A percentile compares a stretch with the other conserved stretches of the same genome.
Evolutionary conservation across 2,329 filamentous ascomycete genomes (phyloP).

Genomic region (Alternaria alternata): DNA sequence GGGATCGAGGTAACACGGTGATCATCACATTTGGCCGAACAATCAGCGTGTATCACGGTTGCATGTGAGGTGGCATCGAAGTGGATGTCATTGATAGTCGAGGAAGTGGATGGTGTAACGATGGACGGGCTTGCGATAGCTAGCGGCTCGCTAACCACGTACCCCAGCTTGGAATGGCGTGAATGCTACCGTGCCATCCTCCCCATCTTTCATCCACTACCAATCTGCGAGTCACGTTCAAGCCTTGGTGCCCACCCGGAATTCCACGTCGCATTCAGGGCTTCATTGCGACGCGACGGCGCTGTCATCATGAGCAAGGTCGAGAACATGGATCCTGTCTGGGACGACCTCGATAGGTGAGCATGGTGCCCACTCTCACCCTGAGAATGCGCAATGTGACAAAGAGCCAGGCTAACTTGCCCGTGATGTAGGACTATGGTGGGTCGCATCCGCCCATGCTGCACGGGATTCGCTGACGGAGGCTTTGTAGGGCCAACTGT

Average conservation of each 20-base stretch:
- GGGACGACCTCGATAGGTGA: slow-evolving; percentile 80
- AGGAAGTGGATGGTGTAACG: slow-evolving; percentile 33
- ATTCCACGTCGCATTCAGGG: slow-evolving; percentile 32
- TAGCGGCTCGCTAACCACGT: slow-evolving; percentile 31
- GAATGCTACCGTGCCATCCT: slow-evolving; percentile 48
- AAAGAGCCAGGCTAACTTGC: slow-evolving; percentile 44
- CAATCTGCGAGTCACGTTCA: slow-evolving; percentile 46
- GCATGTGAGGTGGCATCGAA: slow-evolving; percentile 43
- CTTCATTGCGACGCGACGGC: slow-evolving; percentile 41
- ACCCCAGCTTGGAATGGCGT: slow-evolving; percentile 31
- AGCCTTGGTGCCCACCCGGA: slow-evolving; percentile 36
- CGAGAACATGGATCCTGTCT: slow-evolving; percentile 60
- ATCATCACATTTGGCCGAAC: slow-evolving; percentile 23
- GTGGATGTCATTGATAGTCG: slow-evolving; percentile 32
- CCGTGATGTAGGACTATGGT: slow-evolving; percentile 56
- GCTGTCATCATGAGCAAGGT: slow-evolving; percentile 62
- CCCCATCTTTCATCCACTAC: slow-evolving; percentile 42
- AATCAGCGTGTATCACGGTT: slow-evolving; percentile 24
- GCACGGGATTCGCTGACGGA: slow-evolving; percentile 37
- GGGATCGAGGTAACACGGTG: slow-evolving; percentile 38
- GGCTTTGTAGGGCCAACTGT: slow-evolving; percentile 73
- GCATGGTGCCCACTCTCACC: slow-evolving; percentile 45
- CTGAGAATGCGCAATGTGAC: slow-evolving; percentile 37
- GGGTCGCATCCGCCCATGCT: slow-evolving; percentile 31
- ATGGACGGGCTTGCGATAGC: slow-evolving; percentile 26